Evolutionary conservation across 148 eudicot genomes (phyloP), one percentile per base, ranked within the genome.

Genomic region (Cornus kousa): DNA sequence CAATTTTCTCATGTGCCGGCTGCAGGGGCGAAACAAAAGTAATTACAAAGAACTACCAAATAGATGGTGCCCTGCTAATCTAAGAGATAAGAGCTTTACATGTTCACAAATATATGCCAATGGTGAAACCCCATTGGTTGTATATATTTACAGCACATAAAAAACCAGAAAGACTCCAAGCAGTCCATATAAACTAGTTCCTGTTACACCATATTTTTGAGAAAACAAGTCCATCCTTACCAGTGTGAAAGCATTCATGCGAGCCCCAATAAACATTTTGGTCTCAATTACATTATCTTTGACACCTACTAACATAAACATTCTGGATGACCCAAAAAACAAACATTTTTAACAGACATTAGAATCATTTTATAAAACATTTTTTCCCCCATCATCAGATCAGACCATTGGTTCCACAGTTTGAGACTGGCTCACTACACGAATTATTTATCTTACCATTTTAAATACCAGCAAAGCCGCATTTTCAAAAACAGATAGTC

Each of bases 1-100:
- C 97, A 68, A 93, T 93, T 80, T 93, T 93, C 81, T 93, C 97
- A 82, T 93, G 97, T 74, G 97, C 94, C 81, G 97, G 97, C 97
- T 91, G 85, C 85, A 85, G 68, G 66, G 77, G 11, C 70, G 43
- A 73, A 73, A 28, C 20, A 75, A 20, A 35, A 23, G 66, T 32
- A 17, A 33, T 9, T 32, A 53, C 4, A 5, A 3, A 33, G n/a
- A 16, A 50, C 19, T 20, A 33, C 64, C 12, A 14, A 50, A 32
- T 40, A 77, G 31, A 68, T 23, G 71, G 24, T 23, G 78, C 33
- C 13, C 28, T 40, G 59, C 59, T 46, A 66, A 50, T 68, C 66
- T 68, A 31, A 62, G 68, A 76, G 71, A 76, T 31, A 12, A 76
- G 39, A 14, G 28, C 23, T 23, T 16, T 20, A 37, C 7, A 14